Base-by-base conservation (phyloP, 176 grass and related monocot species). In the Aechmea fasciata region DNA sequence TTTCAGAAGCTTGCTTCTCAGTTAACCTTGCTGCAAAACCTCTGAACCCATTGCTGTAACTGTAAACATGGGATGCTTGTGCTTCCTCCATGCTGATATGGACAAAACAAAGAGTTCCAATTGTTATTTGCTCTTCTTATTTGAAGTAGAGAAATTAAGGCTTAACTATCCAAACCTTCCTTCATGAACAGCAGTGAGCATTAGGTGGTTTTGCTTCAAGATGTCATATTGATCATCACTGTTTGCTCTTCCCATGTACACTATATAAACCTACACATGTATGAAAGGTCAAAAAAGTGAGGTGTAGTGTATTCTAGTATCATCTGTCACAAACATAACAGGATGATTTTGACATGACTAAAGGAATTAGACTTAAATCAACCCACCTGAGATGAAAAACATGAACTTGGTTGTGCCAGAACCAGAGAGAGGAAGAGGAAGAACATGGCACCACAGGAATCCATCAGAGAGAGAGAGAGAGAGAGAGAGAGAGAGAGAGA, bases 1-100 rank as follows among this genome's bases (percentile, higher is more conserved):
- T 70, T 67, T 52, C 22, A 19, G 68, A 77, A 75, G 83, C 86
- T 70, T 95, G 83, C 13, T 77, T 61, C 78, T 87, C 53, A 69
- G 68, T 82, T 65, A 95, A 80, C 63, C 87, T 95, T 12, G 86
- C 90, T 0, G 86, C 86, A 26, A 95, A 95, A 52, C 90, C 90
- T 64, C 82, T 82, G 65, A 95, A 89, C 19, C 78, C 50, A 15
- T 63, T 76, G 57, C 78, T 64, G 70, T 94, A 94, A 25, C 50
- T 84, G 65, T 89, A 89, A 51, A 94, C 67, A 52, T 82, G 83
- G 12, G 86, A 89, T 61, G 74, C 80, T 52, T 74, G 48, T 51
- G 86, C 86, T 71, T 89, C 81, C 68, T 94, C 80, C 48, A 69
- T 64, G 71, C 90, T 94, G 79, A 55, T 41, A 7, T 41, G 33